A percentile compares a stretch with the other conserved stretches of the same genome.
Evolutionary conservation across 1,284 basidiomycete species (phyloP).

Genomic region (Trametes pubescens): DNA sequence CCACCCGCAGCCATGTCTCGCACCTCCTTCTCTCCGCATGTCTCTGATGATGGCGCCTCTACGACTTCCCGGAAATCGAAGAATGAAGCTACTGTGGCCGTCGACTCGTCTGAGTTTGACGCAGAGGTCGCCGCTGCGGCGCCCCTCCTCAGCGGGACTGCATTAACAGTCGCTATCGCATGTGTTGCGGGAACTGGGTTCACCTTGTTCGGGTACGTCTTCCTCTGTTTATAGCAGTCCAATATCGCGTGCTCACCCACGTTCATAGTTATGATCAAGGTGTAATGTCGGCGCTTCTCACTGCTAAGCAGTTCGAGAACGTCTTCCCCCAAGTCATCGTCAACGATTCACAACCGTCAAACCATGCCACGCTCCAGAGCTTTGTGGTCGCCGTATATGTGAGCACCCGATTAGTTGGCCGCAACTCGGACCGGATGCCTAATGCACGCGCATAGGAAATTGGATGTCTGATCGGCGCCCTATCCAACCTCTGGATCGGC

Average conservation of each 20-base stretch:
- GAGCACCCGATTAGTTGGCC: conserved; percentile 26
- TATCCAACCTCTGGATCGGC: conserved; percentile 63
- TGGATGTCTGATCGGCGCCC: conserved; percentile 59
- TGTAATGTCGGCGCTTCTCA: conserved; percentile 68
- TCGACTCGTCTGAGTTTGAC: conserved; percentile 26
- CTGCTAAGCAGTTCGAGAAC: conserved; percentile 60
- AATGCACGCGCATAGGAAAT: conserved; percentile 50
- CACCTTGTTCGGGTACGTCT: conserved; percentile 62
- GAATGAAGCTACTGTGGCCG: conserved; percentile 17
- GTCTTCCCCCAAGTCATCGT: conserved; percentile 57
- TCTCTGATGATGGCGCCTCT: conserved; percentile 15
- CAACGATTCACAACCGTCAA: conserved; percentile 41
- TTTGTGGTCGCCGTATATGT: conserved; percentile 64
- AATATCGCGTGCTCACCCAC: conserved; percentile 1
- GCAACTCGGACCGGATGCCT: conserved; percentile 4
- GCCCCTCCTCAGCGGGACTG: conserved; percentile 50
- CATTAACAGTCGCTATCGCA: conserved; percentile 54
- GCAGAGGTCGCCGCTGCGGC: conserved; percentile 36
- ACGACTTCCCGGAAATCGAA: conserved; percentile 21
- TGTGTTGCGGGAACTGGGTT: conserved; percentile 64
- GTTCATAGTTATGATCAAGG: conserved; percentile 65
- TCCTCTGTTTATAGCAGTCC: no score
- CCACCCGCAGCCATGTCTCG: conserved; percentile 21
- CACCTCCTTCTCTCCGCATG: conserved; percentile 18
- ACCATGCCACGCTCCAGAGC: conserved; percentile 62